Base-by-base conservation (phyloP, 208 protist genomes). In the Tritrichomonas musculus region DNA sequence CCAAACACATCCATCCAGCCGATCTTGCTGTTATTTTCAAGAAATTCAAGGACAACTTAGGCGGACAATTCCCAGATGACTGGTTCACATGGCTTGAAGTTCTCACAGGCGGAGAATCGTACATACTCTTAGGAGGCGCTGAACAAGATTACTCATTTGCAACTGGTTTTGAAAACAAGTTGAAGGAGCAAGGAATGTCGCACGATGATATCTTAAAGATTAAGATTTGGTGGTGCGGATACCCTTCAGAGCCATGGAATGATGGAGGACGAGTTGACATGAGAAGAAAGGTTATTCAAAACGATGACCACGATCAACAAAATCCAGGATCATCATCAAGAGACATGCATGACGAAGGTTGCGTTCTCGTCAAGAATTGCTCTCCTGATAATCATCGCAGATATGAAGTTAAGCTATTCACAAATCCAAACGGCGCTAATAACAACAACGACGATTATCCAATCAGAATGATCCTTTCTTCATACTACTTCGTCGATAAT, bases 221-320 rank as follows among this genome's bases (percentile, higher is more conserved):
- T 25, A 97, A 96, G 60, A 97, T 97, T 53, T 97, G 96, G 96
- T 72, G 94, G 60, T 75, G 77, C 25, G 94, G 82, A 25, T 97
- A 96, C 47, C 96, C 96, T n/a, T 94, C 93, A 14, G 95, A 95
- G 57, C 93, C 95, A 30, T 93, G 27, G 94, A 94, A 50, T 1
- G 75, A 44, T 27, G 22, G 9, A 0, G 39, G 72, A 60, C 57
- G 57, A 33, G 50, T 60, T 20, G 73, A 14, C 2, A 57, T 82
- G n/a, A 36, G n/a, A 17, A 53, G 96, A 17, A 77, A 93, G 25
- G 96, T 94, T 9, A 95, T 96, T 50, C 93, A 97, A 92, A 97
- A 97, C 77, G 96, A 97, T 92, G 96, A 97, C 72, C 47, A 92
- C 88, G 96, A 96, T 72, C 95, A 96, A 93, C 96, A 96, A 72